phyloP scores from a whole-genome alignment of 257 asterid genomes.

The Lycium barbarum region DNA sequence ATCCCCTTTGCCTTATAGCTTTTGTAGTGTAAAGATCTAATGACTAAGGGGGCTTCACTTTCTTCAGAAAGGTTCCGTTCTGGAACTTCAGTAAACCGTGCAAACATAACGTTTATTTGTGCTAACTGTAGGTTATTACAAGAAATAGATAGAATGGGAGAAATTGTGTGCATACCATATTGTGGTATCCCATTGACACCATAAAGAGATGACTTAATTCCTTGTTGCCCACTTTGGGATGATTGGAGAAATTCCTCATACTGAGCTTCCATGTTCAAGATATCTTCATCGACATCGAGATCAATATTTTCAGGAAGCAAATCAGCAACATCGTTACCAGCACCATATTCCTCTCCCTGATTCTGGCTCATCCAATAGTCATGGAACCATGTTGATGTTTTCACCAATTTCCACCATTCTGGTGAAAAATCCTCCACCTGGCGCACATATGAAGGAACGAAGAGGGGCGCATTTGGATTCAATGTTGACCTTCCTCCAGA shows the following conservation, averaged over 20 bases:
- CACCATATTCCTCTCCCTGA: slow-evolving; percentile 59
- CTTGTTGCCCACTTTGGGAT: slow-evolving; percentile 49
- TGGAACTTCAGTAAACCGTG: neutral
- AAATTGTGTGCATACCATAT: slow-evolving; percentile 48
- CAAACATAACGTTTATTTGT: neutral
- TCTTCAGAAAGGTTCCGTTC: neutral
- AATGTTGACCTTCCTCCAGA: slow-evolving; percentile 76
- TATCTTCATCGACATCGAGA: slow-evolving; percentile 81
- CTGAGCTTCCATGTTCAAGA: slow-evolving; percentile 82
- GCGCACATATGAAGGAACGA: slow-evolving; percentile 77
- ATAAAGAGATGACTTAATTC: slow-evolving; percentile 31
- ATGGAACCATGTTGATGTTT: slow-evolving; percentile 80
- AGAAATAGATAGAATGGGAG: neutral
- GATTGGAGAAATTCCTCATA: slow-evolving; percentile 83
- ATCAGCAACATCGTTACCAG: slow-evolving; percentile 41
- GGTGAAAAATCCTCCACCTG: slow-evolving; percentile 96
- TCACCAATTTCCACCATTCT: slow-evolving; percentile 91
- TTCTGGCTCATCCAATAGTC: slow-evolving; percentile 84
- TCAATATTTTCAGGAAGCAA: slow-evolving; percentile 82
- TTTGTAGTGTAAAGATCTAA: neutral
- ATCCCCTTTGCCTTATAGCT: neutral
- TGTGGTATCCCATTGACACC: slow-evolving; percentile 39
- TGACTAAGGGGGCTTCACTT: neutral
- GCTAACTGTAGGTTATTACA: neutral
- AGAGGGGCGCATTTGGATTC: slow-evolving; percentile 87